These are phyloP conservation scores for Chondrostereum purpureum DNA, from an alignment of 1,284 basidiomycete species.

Conservation along the genomic window DNA sequence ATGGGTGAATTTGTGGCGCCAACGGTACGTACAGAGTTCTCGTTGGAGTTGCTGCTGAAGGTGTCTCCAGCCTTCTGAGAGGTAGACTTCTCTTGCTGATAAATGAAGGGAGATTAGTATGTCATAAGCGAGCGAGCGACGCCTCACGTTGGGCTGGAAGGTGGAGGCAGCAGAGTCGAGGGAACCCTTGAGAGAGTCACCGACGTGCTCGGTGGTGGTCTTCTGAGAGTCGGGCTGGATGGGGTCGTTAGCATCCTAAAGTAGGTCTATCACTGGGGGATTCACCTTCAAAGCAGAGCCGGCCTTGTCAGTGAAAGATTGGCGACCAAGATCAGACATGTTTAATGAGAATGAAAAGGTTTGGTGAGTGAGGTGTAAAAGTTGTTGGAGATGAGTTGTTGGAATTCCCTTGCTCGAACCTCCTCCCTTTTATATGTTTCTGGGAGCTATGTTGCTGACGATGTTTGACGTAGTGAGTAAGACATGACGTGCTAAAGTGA, in stretches of 20 bases:
- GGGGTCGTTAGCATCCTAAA: neutral
- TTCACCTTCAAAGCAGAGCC: constrained; percentile 36
- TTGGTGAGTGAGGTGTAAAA: too few species aligned
- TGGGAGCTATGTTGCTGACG: neutral
- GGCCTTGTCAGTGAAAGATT: constrained; percentile 48
- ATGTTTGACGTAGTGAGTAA: neutral
- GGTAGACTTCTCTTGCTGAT: constrained; percentile 13
- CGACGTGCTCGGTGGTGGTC: constrained; percentile 9
- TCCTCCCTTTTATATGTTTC: constrained; percentile 1
- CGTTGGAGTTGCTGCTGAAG: constrained; percentile 36
- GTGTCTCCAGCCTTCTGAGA: constrained; percentile 28
- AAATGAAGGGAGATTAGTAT: neutral
- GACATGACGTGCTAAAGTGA: neutral
- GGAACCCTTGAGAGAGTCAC: constrained; percentile 9
- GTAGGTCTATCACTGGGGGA: neutral
- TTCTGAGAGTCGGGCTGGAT: constrained; percentile 14
- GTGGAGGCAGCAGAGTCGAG: constrained; percentile 12
- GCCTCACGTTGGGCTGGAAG: constrained; percentile 12
- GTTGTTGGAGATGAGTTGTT: neutral
- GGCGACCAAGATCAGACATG: constrained; percentile 41
- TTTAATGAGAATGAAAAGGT: neutral
- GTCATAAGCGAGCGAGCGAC: neutral
- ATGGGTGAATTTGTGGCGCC: neutral
- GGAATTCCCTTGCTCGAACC: neutral
- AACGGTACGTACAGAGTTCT: constrained; percentile 24